These are phyloP conservation scores for Spathaspora passalidarum DNA, from an alignment of 805 yeast species.

Conservation along the genomic window DNA sequence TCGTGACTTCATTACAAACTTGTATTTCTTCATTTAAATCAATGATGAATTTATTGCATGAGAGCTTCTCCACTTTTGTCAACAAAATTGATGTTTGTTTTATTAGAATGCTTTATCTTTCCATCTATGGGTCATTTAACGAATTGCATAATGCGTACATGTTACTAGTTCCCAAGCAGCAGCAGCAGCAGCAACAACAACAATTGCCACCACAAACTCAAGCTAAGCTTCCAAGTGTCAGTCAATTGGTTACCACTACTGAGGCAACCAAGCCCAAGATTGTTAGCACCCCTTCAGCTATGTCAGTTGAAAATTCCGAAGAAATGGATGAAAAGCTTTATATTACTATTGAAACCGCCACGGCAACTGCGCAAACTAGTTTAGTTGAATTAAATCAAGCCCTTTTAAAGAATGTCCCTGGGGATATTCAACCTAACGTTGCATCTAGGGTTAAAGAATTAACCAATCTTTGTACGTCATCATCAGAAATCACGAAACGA, in stretches of 20 bases:
- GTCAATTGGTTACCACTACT: constrained; percentile 1
- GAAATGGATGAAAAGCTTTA: constrained; percentile 68
- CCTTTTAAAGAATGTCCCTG: constrained; percentile 50
- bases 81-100: constrained; percentile 60
- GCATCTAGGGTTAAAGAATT: constrained; percentile 72
- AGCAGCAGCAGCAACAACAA: background rate
- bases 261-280: background rate
- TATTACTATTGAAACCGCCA: constrained; percentile 59
- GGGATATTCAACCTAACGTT: constrained; percentile 36
- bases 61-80: constrained; percentile 47
- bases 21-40: constrained; percentile 49
- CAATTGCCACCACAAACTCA: constrained; percentile 7
- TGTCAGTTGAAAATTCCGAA: constrained; percentile 19
- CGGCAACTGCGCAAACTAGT: constrained; percentile 71
- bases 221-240: constrained; percentile 4
- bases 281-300: constrained; percentile 6
- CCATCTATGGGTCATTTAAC: constrained; percentile 58
- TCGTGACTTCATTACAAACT: constrained; percentile 27
- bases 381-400: constrained; percentile 70
- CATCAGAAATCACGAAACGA: constrained; percentile 78
- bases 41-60: constrained; percentile 46
- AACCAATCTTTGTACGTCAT: constrained; percentile 70
- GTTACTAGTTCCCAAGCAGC: constrained; percentile 26
- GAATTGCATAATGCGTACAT: constrained; percentile 69
- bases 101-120: constrained; percentile 59